Evolutionary conservation across 2,329 filamentous ascomycete species (phyloP).

Genomic region (Blastomyces emzantsi): DNA sequence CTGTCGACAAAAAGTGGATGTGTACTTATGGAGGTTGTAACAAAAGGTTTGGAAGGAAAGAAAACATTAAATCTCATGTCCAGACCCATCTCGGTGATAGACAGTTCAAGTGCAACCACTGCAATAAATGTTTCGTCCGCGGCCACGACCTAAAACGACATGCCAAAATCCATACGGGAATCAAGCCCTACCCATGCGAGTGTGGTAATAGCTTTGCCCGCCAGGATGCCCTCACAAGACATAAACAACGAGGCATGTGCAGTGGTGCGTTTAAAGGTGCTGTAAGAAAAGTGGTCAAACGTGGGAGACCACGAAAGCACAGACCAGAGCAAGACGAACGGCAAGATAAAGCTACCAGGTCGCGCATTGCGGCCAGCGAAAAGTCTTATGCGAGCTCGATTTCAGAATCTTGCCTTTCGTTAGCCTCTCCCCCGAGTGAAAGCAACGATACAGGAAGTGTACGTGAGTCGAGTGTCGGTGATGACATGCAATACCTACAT

Average conservation of each 20-base stretch:
- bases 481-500: slow-evolving; percentile 25
- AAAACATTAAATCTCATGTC: slow-evolving; percentile 97
- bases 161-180: slow-evolving; percentile 91
- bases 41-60: slow-evolving; percentile 90
- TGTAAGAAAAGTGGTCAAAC: slow-evolving; percentile 57
- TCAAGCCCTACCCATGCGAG: slow-evolving; percentile 90
- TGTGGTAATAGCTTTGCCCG: slow-evolving; percentile 93
- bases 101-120: slow-evolving; percentile 88
- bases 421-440: slow-evolving; percentile 34
- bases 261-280: slow-evolving; percentile 84
- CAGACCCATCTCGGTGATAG: slow-evolving; percentile 96
- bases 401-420: slow-evolving; percentile 31
- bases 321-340: slow-evolving; percentile 51
- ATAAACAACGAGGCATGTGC: slow-evolving; percentile 93
- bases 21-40: slow-evolving; percentile 70
- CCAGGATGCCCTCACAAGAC: slow-evolving; percentile 88
- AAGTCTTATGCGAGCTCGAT: slow-evolving; percentile 29
- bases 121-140: slow-evolving; percentile 90
- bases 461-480: slow-evolving; percentile 27
- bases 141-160: slow-evolving; percentile 97
- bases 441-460: slow-evolving; percentile 34
- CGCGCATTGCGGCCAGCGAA: slow-evolving; percentile 37
- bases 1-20: slow-evolving; percentile 66
- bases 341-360: slow-evolving; percentile 47
- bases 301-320: slow-evolving; percentile 56